Base-by-base conservation (phyloP, 1,284 basidiomycete species). In the Ceratobasidium sp. region DNA sequence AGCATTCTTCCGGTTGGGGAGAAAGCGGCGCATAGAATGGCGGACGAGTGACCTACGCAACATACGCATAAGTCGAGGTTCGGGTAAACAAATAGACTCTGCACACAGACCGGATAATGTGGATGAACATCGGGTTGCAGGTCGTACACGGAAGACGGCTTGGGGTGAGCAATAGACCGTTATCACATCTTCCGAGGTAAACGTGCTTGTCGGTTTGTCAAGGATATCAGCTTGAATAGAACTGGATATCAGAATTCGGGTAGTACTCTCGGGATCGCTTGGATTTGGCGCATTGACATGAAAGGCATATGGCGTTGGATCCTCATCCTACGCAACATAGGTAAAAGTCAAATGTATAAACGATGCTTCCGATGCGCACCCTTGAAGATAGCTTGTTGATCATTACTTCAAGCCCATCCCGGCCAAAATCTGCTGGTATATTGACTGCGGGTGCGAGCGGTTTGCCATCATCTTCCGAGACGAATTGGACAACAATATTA, bases 1-100 rank as follows among this genome's bases (percentile, higher is more conserved):
- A 98, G 88, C 36, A 92, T 82, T 72, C 85, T 85, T 4, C 95
- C 95, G 0, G 95, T 96, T 0, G 96, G 96, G 2, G 94, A 97
- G 77, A 98, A 97, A 0, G 93, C 88, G 56, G 94, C 93, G 77
- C 95, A 99, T 7, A 98, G 83, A 72, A 99, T 99, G 0, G 96
- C 93, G 0, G 93, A 91, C 7, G 88, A 86, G 75, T 99, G 97
- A 14, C 94, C 94, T 90, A 72, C 8, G 60, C 21, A 46, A n/a
- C 29, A 64, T 53, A 36, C 44, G 33, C 21, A 59, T 46, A 25
- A 69, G 27, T 41, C 23, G 16, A 21, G 41, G 16, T 50, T 6
- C 16, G 19, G 36, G 33, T 25, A 16, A 46, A 44, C 19, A 39
- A 33, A 54, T 16, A 36, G 6, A 21, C 25, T 58, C 13, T 13